Percentiles rank a stretch among this genome's conserved stretches.
Evolutionary conservation across 2,329 filamentous ascomycete genomes (phyloP).

Genomic region (Diaporthe citrichinensis): DNA sequence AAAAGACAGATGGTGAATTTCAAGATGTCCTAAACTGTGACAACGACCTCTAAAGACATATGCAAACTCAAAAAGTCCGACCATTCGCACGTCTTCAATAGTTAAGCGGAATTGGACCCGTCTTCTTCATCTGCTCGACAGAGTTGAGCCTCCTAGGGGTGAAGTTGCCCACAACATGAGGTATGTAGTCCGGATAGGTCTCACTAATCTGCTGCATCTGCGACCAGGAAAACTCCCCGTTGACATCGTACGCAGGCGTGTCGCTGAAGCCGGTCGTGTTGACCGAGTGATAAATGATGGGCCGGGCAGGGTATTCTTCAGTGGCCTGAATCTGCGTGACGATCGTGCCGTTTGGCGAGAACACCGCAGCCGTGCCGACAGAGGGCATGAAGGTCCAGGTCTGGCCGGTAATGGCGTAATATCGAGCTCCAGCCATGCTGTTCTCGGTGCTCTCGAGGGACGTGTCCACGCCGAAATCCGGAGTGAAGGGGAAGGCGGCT

Average conservation of each 20-base stretch:
- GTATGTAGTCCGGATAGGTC: conserved; percentile 8
- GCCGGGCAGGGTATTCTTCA: background rate
- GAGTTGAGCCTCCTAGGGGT: background rate
- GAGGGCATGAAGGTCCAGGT: conserved; percentile 10
- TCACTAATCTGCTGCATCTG: background rate
- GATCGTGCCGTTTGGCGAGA: background rate
- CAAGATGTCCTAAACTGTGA: no score
- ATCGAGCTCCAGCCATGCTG: conserved; percentile 4
- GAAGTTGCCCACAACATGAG: background rate
- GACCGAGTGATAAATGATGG: background rate
- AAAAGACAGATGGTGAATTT: no score
- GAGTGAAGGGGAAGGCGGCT: conserved; percentile 1
- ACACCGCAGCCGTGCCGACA: conserved; percentile 14
- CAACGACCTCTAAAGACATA: background rate
- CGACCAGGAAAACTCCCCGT: conserved; percentile 5
- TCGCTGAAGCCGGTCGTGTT: conserved; percentile 9
- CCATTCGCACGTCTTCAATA: background rate
- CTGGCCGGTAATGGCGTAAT: background rate
- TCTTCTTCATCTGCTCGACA: conserved; percentile 2
- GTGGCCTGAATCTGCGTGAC: background rate
- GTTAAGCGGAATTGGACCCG: background rate
- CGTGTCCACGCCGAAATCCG: background rate
- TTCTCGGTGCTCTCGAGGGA: conserved; percentile 1
- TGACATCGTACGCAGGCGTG: background rate
- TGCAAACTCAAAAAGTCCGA: background rate